phyloP scores from a whole-genome alignment of 352 stramenopile genomes.

The Phytophthora syringae region DNA sequence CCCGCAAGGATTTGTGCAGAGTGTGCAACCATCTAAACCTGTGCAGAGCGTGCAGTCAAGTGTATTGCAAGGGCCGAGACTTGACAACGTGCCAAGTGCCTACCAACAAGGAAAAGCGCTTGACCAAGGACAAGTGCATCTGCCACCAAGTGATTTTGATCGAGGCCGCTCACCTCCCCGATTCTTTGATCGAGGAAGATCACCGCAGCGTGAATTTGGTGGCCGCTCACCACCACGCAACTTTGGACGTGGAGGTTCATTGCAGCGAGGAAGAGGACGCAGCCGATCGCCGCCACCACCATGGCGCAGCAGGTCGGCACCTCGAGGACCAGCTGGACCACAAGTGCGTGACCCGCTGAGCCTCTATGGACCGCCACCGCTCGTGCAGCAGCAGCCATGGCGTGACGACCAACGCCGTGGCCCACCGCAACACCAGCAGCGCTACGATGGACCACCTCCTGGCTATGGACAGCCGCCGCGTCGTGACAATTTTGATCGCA shows the following conservation, averaged over 20 bases:
- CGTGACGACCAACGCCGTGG: too few species aligned
- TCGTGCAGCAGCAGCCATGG: too few species aligned
- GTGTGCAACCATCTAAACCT: background rate
- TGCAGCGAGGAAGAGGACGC: background rate
- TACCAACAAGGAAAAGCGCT: background rate
- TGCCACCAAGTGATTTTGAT: background rate
- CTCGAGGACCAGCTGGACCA: background rate
- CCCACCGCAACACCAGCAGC: too few species aligned
- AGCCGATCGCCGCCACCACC: background rate
- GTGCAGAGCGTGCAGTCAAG: background rate
- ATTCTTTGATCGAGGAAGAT: background rate
- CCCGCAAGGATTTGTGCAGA: background rate
- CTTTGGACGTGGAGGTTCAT: background rate
- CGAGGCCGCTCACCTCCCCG: background rate
- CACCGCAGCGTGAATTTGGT: background rate
- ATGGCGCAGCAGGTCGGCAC: background rate
- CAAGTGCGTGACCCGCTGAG: background rate
- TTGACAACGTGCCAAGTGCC: background rate
- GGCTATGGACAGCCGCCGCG: too few species aligned
- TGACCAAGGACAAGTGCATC: background rate
- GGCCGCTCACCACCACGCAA: background rate
- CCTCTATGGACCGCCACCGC: background rate
- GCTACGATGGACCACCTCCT: too few species aligned
- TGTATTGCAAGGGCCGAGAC: too few species aligned
- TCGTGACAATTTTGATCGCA: too few species aligned